These are phyloP conservation scores for Vitis hybrid DNA, from an alignment of 177 flowering plant genomes.

Conservation along the genomic window DNA sequence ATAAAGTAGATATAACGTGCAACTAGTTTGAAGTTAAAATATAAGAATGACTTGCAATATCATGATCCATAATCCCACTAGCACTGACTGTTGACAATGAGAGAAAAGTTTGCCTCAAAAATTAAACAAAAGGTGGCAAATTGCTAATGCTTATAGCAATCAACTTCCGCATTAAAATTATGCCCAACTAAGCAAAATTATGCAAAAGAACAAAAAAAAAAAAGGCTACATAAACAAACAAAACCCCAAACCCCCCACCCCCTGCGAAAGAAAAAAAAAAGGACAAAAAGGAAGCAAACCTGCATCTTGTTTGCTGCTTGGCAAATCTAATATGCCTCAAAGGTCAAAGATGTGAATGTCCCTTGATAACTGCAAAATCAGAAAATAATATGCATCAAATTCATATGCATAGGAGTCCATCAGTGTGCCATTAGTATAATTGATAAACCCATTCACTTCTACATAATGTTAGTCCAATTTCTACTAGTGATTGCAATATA, in stretches of 20 bases:
- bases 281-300: background rate
- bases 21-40: too few species aligned
- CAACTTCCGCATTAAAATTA: too few species aligned
- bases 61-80: too few species aligned
- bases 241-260: background rate
- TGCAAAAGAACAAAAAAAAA: background rate
- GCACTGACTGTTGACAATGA: too few species aligned
- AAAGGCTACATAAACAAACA: background rate
- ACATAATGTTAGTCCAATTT: background rate
- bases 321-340: too few species aligned
- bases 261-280: too few species aligned
- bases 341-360: background rate
- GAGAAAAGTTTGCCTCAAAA: too few species aligned
- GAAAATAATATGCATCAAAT: background rate
- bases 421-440: background rate
- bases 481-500: background rate
- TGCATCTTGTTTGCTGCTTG: conserved; percentile 6
- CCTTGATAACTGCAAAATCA: background rate
- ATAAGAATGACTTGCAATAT: too few species aligned
- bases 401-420: background rate
- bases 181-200: background rate
- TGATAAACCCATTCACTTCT: background rate
- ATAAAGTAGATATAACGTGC: too few species aligned
- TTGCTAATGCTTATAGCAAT: too few species aligned
- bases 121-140: too few species aligned